Percentiles rank a stretch among this genome's conserved stretches.
phyloP scores from a whole-genome alignment of 768 basidiomycete species.

The Russula lepida region DNA sequence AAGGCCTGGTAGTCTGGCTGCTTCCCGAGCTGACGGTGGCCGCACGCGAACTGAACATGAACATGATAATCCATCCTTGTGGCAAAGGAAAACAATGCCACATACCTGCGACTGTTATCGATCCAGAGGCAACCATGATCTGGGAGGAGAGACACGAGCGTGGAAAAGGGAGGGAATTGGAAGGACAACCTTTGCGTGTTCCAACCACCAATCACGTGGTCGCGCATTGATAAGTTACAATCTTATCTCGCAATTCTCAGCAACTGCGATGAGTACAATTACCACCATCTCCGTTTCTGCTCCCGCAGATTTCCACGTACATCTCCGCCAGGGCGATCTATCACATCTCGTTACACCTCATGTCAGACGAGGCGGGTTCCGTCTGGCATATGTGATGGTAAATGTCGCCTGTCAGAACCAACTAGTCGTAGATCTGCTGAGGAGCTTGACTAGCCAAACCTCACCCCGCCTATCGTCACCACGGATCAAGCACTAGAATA shows the following conservation, averaged over 20 bases:
- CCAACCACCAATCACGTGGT: slow-evolving; percentile 22
- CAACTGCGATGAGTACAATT: slow-evolving; percentile 28
- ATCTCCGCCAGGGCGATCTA: slow-evolving; percentile 82
- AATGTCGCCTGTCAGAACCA: background rate
- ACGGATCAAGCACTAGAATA: slow-evolving; percentile 78
- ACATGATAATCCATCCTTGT: background rate
- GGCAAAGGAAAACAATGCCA: slow-evolving; percentile 6
- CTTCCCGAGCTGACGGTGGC: slow-evolving; percentile 79
- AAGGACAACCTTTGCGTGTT: slow-evolving; percentile 7
- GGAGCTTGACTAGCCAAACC: slow-evolving; percentile 61
- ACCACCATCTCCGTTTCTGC: slow-evolving; percentile 43
- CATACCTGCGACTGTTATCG: slow-evolving; percentile 79
- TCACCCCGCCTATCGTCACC: slow-evolving; percentile 78
- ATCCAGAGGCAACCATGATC: slow-evolving; percentile 60
- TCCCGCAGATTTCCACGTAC: slow-evolving; percentile 94
- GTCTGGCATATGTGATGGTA: slow-evolving; percentile 95
- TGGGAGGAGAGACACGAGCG: background rate
- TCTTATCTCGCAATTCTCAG: slow-evolving; percentile 11
- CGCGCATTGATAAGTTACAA: slow-evolving; percentile 2
- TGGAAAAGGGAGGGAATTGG: background rate
- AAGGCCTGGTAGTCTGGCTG: slow-evolving; percentile 72
- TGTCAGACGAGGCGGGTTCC: slow-evolving; percentile 82
- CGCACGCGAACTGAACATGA: slow-evolving; percentile 70
- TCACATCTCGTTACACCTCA: slow-evolving; percentile 82
- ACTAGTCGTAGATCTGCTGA: background rate